Percentiles rank a stretch among this genome's conserved stretches.
Conservation (phyloP, 1,139 yeast genomes). For the Saccharomyces uvarum region DNA sequence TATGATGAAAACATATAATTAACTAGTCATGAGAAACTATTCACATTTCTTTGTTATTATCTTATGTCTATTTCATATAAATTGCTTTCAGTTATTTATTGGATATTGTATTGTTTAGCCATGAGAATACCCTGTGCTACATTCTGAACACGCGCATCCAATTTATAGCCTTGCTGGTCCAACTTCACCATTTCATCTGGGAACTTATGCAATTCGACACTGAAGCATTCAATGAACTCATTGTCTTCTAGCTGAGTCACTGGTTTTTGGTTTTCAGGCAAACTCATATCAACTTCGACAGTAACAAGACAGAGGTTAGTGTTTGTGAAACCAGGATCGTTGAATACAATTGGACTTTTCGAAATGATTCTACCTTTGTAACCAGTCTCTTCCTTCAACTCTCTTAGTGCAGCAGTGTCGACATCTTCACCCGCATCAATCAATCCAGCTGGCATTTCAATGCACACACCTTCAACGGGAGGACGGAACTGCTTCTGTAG, state of each 20-base stretch:
- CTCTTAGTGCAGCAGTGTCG: conserved; percentile 77
- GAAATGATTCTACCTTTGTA: conserved; percentile 50
- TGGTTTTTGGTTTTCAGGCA: conserved; percentile 61
- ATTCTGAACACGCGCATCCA: conserved; percentile 84
- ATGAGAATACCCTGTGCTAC: conserved; percentile 67
- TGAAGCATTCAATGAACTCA: conserved; percentile 80
- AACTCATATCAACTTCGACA: conserved; percentile 64
- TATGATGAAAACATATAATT: not conserved
- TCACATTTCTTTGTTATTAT: not conserved
- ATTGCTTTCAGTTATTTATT: not conserved
- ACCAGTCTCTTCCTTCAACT: conserved; percentile 87
- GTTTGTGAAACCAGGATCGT: conserved; percentile 92
- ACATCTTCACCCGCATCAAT: conserved; percentile 77
- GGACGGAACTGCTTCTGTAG: conserved; percentile 88
- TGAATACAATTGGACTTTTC: conserved; percentile 53
- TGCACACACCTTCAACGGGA: conserved; percentile 78
- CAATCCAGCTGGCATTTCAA: conserved; percentile 93
- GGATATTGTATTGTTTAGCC: conserved; percentile 36
- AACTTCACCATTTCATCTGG: conserved; percentile 48
- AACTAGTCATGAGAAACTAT: not conserved
- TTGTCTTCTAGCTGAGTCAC: conserved; percentile 71
- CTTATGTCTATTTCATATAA: not conserved
- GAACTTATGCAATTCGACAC: conserved; percentile 54
- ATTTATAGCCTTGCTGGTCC: conserved; percentile 55
- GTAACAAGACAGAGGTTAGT: conserved; percentile 78